phyloP scores from a whole-genome alignment of 2,329 filamentous ascomycete species.

The Raffaelea albimanens region DNA sequence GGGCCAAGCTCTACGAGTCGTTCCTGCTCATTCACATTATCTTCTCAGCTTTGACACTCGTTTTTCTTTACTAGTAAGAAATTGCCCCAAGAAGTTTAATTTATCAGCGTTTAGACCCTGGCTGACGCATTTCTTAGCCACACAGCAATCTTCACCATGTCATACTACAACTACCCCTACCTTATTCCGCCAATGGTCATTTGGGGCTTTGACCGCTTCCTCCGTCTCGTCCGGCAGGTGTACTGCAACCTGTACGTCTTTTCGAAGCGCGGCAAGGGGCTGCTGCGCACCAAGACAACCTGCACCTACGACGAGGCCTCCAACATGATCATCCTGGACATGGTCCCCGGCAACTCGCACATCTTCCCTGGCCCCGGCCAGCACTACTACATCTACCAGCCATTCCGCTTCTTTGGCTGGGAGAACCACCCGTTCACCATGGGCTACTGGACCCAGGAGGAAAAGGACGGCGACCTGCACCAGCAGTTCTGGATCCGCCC shows the following conservation, averaged over 20 bases:
- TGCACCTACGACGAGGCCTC: slow-evolving; percentile 8
- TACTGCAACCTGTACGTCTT: slow-evolving; percentile 25
- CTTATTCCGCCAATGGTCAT: slow-evolving; percentile 9
- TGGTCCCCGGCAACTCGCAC: slow-evolving; percentile 4
- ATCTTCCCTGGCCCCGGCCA: slow-evolving; percentile 26
- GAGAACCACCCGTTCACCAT: slow-evolving; percentile 43
- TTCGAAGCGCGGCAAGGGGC: background rate
- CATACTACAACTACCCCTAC: slow-evolving; percentile 12
- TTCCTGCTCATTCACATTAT: slow-evolving; percentile 34
- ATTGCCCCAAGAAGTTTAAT: no score
- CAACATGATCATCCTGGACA: slow-evolving; percentile 9
- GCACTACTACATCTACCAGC: slow-evolving; percentile 35
- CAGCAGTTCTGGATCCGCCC: slow-evolving; percentile 12
- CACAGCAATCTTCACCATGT: slow-evolving; percentile 8
- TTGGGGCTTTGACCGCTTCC: slow-evolving; percentile 13
- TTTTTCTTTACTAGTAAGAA: slow-evolving; percentile 19
- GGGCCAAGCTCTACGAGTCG: slow-evolving; percentile 40
- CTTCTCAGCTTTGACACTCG: slow-evolving; percentile 28
- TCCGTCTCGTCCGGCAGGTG: slow-evolving; percentile 30
- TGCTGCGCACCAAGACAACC: slow-evolving; percentile 7
- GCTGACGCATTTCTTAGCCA: slow-evolving; percentile 4
- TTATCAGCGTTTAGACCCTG: background rate
- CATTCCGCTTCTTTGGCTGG: slow-evolving; percentile 31
- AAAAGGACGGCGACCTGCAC: slow-evolving; percentile 1
- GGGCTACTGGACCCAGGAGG: slow-evolving; percentile 14